Base-by-base conservation (phyloP, 768 basidiomycete species). In the Galerina sulciceps region DNA sequence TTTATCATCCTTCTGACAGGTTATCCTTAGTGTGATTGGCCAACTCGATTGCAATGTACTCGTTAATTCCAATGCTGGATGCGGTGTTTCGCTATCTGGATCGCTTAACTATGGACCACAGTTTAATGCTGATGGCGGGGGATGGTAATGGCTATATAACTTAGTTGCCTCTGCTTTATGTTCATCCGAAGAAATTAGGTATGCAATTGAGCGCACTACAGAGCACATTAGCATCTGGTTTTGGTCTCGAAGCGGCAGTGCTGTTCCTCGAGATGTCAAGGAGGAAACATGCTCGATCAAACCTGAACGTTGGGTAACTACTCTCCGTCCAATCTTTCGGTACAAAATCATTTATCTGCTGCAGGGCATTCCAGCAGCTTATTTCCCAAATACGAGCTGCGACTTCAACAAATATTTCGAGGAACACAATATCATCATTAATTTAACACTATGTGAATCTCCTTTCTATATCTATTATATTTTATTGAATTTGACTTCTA, bases 351-450 rank as follows among this genome's bases (percentile, higher is more conserved):
- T 2, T 20, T 54, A 15, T 26, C 36, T 42, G 6, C 6, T 56
- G 0, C 53, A 86, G 86, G 85, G 87, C 31, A 78, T 68, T 0
- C 87, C 87, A 0, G 63, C 73, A 0, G 89, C 87, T 26, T 73
- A 71, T 61, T 90, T 88, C 75, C 87, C 88, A 6, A 81, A 84
- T 65, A 79, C 75, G 2, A 66, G 73, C 51, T 91, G 88, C 67
- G 75, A 91, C 65, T 76, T 93, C 45, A 69, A 73, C 17, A 75
- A 78, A 17, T 76, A 83, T 54, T 87, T 89, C 62, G 72, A 74
- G 10, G 64, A 75, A 14, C 78, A 88, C 65, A 86, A 85, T 60
- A 87, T 90, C 53, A 79, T 89, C 64, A 88, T 91, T 61, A 85
- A 90, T 57, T 59, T 81, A 35, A 79, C 79, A 1, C 72, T 81